Percentiles rank a stretch among this genome's conserved stretches.
These are phyloP conservation scores for Aspergillus affinis DNA, from an alignment of 495 filamentous ascomycete species.

Conservation along the genomic window DNA sequence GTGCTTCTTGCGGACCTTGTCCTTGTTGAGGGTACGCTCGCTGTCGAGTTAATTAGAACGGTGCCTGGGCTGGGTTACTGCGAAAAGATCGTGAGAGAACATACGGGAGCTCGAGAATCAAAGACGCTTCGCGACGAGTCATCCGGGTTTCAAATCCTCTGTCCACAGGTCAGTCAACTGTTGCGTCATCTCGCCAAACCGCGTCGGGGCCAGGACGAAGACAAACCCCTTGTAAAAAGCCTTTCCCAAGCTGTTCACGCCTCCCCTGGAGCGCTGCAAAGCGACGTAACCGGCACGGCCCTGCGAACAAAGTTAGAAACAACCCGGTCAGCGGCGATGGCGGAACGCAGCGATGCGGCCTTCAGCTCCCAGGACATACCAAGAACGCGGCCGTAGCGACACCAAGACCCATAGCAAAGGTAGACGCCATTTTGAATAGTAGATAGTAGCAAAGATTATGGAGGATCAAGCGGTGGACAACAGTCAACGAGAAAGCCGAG, in stretches of 20 bases:
- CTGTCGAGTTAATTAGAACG: constrained; percentile 45
- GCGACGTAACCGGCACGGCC: constrained; percentile 90
- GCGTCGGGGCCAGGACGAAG: constrained; percentile 10
- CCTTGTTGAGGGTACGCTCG: constrained; percentile 81
- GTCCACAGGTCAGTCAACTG: constrained; percentile 19
- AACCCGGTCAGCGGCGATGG: constrained; percentile 14
- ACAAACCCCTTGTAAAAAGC: constrained; percentile 86
- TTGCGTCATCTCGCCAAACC: neutral
- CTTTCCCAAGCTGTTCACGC: constrained; percentile 75
- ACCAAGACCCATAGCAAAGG: constrained; percentile 75
- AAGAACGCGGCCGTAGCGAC: constrained; percentile 76
- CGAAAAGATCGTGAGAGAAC: constrained; percentile 24
- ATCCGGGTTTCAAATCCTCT: constrained; percentile 90
- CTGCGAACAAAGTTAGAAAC: constrained; percentile 41
- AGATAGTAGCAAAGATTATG: constrained; percentile 1
- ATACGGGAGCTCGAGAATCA: constrained; percentile 91
- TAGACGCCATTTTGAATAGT: constrained; percentile 63
- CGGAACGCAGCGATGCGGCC: neutral
- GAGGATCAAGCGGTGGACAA: neutral
- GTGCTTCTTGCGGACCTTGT: constrained; percentile 94
- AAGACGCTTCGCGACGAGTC: constrained; percentile 83
- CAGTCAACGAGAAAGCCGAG: constrained; percentile 5
- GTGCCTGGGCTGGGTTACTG: neutral
- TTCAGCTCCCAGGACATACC: constrained; percentile 44
- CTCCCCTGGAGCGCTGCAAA: constrained; percentile 75